phyloP scores from a whole-genome alignment of 176 grass and related monocot species.

The sorghum (Sorghum bicolor) region Sorghum_bicolor_NCBIv3 NC_012875.2:16402001-16402500 shows the following conservation, averaged over 20 bases:
- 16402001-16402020: too few species aligned
- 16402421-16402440: conserved; percentile 72
- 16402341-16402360: neutral
- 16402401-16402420: conserved; percentile 34
- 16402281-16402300: neutral
- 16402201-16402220: conserved; percentile 40
- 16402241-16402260: conserved; percentile 86
- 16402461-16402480: neutral
- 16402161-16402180: conserved; percentile 61
- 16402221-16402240: conserved; percentile 66
- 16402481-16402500: neutral
- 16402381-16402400: conserved; percentile 56
- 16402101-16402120: neutral
- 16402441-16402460: conserved; percentile 62
- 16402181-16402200: conserved; percentile 56
- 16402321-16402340: neutral
- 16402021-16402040: too few species aligned
- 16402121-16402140: neutral
- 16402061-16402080: too few species aligned
- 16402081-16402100: too few species aligned
- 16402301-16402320: neutral
- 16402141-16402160: neutral
- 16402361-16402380: conserved; percentile 20
- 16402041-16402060: too few species aligned
- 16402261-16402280: conserved; percentile 43